Conservation (phyloP, 208 protist genomes). For the Spongospora subterranea region DNA sequence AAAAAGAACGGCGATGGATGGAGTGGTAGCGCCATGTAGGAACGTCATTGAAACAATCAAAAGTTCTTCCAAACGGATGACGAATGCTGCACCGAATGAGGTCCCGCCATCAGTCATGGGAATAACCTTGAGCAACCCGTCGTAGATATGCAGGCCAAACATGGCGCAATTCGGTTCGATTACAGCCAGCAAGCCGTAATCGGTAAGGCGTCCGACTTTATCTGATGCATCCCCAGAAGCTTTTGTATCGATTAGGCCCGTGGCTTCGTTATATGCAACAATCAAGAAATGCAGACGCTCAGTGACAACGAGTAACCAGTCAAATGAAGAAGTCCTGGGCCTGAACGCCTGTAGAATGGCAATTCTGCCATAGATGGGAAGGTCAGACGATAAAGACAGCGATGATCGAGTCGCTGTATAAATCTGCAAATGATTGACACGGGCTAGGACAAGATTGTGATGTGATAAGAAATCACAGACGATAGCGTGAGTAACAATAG, state of each 20-base stretch:
- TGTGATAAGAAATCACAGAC: constrained; percentile 73
- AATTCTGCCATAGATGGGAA: neutral
- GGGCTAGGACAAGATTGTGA: neutral
- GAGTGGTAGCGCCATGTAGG: constrained; percentile 66
- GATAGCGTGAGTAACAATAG: constrained; percentile 70
- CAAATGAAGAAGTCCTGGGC: constrained; percentile 52
- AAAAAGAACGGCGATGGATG: constrained; percentile 70
- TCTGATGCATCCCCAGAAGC: constrained; percentile 70
- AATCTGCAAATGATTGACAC: neutral
- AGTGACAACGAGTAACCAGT: constrained; percentile 75
- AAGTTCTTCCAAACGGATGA: constrained; percentile 76
- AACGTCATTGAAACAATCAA: constrained; percentile 78
- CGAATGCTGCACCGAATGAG: constrained; percentile 72
- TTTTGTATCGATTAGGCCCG: constrained; percentile 72
- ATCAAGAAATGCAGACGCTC: constrained; percentile 76
- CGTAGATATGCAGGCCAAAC: constrained; percentile 76
- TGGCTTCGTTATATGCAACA: constrained; percentile 71
- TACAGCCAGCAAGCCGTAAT: constrained; percentile 69
- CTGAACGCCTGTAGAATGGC: neutral
- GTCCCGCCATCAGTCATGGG: constrained; percentile 68
- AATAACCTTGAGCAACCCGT: constrained; percentile 79
- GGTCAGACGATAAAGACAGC: neutral
- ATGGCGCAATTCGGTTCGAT: constrained; percentile 75
- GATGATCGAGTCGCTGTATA: neutral
- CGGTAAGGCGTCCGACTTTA: constrained; percentile 64